A percentile compares a stretch with the other conserved stretches of the same genome.
phyloP scores from a whole-genome alignment of 805 yeast genomes.

The Suhomyces emberorum region DNA sequence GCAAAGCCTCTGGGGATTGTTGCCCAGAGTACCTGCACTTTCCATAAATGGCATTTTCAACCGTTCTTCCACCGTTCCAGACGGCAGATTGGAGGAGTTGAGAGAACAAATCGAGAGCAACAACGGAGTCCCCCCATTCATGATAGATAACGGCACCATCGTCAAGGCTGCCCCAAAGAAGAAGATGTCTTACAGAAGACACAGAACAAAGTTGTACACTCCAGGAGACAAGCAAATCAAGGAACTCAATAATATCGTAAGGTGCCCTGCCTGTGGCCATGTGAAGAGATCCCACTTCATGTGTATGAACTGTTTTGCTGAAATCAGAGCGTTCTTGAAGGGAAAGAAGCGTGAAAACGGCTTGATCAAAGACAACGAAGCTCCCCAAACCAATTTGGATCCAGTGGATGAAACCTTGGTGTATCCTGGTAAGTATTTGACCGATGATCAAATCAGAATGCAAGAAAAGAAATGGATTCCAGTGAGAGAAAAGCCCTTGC shows the following conservation, averaged over 20 bases:
- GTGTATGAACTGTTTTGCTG: slow-evolving; percentile 89
- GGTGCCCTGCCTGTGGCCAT: slow-evolving; percentile 96
- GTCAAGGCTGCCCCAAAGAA: slow-evolving; percentile 91
- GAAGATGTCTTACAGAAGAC: slow-evolving; percentile 82
- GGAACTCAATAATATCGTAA: slow-evolving; percentile 69
- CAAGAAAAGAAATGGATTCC: slow-evolving; percentile 44
- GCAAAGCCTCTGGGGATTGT: slow-evolving; percentile 6
- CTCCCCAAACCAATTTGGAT: slow-evolving; percentile 45
- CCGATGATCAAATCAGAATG: slow-evolving; percentile 27
- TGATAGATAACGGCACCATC: slow-evolving; percentile 63
- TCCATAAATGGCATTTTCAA: slow-evolving; percentile 2
- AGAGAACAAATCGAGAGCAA: slow-evolving; percentile 37
- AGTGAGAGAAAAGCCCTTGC: slow-evolving; percentile 39
- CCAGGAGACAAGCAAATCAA: slow-evolving; percentile 80
- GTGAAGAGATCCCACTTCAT: slow-evolving; percentile 85
- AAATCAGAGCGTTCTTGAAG: slow-evolving; percentile 75
- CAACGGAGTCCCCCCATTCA: slow-evolving; percentile 34
- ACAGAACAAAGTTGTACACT: slow-evolving; percentile 77
- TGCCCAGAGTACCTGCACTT: slow-evolving; percentile 11
- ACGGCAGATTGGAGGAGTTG: slow-evolving; percentile 34
- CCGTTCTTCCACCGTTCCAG: slow-evolving; percentile 9
- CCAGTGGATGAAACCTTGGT: slow-evolving; percentile 60
- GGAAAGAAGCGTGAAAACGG: slow-evolving; percentile 35
- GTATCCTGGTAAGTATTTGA: slow-evolving; percentile 68
- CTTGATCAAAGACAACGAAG: slow-evolving; percentile 25